A percentile compares a stretch with the other conserved stretches of the same genome.
Conservation (phyloP, 495 filamentous ascomycete species). For the Trypethelium eluteriae region DNA sequence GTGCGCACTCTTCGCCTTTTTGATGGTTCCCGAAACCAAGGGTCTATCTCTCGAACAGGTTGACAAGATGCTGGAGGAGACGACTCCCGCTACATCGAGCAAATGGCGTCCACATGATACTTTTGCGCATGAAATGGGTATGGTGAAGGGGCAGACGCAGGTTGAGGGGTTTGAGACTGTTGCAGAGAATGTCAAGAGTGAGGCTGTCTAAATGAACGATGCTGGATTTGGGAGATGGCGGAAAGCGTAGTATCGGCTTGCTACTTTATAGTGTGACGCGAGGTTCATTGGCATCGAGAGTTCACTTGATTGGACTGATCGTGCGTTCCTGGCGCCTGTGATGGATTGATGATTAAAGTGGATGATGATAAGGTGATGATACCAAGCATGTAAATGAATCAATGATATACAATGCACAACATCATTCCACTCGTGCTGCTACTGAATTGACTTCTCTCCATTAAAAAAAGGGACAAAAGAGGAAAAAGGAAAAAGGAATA, state of each 20-base stretch:
- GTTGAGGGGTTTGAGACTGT: not conserved
- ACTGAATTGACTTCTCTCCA: too few species aligned
- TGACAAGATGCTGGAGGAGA: conserved; percentile 83
- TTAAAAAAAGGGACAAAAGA: too few species aligned
- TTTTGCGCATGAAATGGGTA: conserved; percentile 55
- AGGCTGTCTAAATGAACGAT: not conserved
- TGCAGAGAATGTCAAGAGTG: not conserved
- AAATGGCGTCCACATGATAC: conserved; percentile 66
- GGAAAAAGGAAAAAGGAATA: too few species aligned
- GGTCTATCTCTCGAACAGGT: conserved; percentile 78
- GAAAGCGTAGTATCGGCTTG: not conserved
- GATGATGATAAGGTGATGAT: not conserved
- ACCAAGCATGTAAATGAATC: not conserved
- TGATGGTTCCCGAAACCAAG: conserved; percentile 34
- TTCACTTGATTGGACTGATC: not conserved
- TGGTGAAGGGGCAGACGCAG: conserved; percentile 30
- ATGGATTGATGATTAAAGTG: too few species aligned
- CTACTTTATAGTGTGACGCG: not conserved
- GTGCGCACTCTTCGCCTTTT: conserved; percentile 65
- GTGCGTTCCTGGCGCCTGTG: not conserved
- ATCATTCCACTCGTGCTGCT: too few species aligned
- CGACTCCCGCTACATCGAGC: conserved; percentile 58
- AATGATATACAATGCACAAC: too few species aligned
- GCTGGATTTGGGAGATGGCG: not conserved
- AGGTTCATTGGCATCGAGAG: not conserved